Evolutionary conservation across 768 basidiomycete genomes (phyloP), one percentile per base, ranked within the genome.

Genomic region (Strobilomyces dryophilus): DNA sequence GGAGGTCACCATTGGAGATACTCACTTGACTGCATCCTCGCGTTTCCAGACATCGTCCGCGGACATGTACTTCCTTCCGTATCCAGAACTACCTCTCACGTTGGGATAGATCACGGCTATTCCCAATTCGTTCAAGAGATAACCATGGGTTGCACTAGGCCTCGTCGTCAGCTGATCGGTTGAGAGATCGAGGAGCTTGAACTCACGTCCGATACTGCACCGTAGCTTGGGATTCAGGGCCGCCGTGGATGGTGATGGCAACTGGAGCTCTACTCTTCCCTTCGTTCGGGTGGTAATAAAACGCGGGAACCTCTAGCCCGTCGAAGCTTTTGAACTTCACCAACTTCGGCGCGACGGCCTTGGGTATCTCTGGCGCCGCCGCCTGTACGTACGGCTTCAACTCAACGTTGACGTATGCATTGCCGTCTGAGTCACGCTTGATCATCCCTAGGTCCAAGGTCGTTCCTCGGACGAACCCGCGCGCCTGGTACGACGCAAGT

Each of bases 81-180:
- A 76, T 26, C 74, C 74, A 4, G 63, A 62, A 50, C 75, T 76
- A 37, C 74, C 75, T 42, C 74, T 62, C 20, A 76, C 75, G 42
- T 76, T 76, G 15, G 74, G 74, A 52, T 73, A 74, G 31, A 76
- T 67, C 32, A 76, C 53, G 0, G 73, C 75, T 24, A 72, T 67
- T 17, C 66, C 69, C 34, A 76, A 56, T 46, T 76, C 74, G 45
- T 73, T 76, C 24, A 76, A 48, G n/a, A 76, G 58, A 54, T 76
- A 76, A 31, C 67, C 70, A 44, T 76, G 73, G 5, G 69, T 72
- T 17, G 66, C 60, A 20, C 68, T 68, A 56, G 34, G 32, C 32
- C 46, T 39, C 7, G 43, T 26, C 36, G 34, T 63, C 31, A 62
- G 45, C 29, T 15, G 17, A 40, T 37, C 26, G 15, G 31, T 40